A percentile compares a stretch with the other conserved stretches of the same genome.
Conservation (phyloP, 1,139 yeast species). For the Saccharomycopsis hybrid region DNA sequence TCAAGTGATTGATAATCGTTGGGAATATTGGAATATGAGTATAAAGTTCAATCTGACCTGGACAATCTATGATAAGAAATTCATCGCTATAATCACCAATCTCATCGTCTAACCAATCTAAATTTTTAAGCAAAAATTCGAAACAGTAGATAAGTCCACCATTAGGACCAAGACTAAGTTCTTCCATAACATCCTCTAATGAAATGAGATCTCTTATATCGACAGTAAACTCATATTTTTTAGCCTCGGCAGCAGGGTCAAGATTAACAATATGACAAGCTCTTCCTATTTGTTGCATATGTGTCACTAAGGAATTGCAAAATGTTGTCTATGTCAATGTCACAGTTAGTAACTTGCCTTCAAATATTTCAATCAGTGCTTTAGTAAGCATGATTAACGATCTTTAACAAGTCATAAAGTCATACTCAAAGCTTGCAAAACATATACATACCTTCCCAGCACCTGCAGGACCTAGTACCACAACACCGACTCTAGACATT, state of each 20-base stretch:
- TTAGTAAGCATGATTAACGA: too few relatives aligned
- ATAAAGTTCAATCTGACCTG: conserved; percentile 94
- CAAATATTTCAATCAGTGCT: too few relatives aligned
- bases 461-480: conserved; percentile 96
- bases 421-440: not conserved
- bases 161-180: conserved; percentile 88
- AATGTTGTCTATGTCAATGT: conserved; percentile 52
- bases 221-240: conserved; percentile 83
- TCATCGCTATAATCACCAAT: conserved; percentile 93
- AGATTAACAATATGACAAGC: conserved; percentile 90
- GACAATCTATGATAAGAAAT: conserved; percentile 91
- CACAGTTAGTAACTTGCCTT: too few relatives aligned
- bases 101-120: conserved; percentile 96
- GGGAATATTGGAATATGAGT: conserved; percentile 95
- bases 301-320: conserved; percentile 78
- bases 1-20: conserved; percentile 75
- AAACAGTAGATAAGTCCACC: conserved; percentile 93
- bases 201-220: conserved; percentile 90
- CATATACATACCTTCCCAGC: conserved; percentile 54
- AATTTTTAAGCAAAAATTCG: conserved; percentile 75
- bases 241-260: conserved; percentile 97
- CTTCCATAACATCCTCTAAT: conserved; percentile 95
- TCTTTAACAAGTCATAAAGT: too few relatives aligned
- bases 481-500: conserved; percentile 95
- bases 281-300: conserved; percentile 87